A percentile compares a stretch with the other conserved stretches of the same genome.
Conservation (phyloP, 2,329 filamentous ascomycete species). For the Penicillium sp. region DNA sequence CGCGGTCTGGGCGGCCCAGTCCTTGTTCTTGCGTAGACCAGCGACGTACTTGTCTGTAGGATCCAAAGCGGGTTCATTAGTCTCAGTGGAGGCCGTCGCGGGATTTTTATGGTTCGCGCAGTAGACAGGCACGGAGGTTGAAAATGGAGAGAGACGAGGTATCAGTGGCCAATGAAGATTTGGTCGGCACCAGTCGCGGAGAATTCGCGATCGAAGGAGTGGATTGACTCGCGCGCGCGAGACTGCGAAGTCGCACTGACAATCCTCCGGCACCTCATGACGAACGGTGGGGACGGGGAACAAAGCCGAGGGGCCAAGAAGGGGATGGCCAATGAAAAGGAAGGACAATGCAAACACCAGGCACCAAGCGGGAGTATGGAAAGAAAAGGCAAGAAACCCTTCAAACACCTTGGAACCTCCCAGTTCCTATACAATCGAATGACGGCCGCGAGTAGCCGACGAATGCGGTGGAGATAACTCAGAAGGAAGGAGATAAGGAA, state of each 20-base stretch:
- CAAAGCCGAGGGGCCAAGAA: constrained; percentile 6
- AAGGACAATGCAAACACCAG: background rate
- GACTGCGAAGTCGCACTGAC: constrained; percentile 13
- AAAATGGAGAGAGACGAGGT: constrained; percentile 12
- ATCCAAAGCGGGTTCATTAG: constrained; percentile 11
- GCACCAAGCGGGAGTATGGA: constrained; percentile 1
- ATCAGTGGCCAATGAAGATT: background rate
- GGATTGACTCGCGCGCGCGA: constrained; percentile 10
- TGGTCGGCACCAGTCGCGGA: constrained; percentile 2
- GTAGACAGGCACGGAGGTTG: constrained; percentile 15
- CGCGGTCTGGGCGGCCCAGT: constrained; percentile 62
- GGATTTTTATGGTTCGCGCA: constrained; percentile 13
- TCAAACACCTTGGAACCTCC: background rate
- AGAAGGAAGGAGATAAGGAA: constrained; percentile 2
- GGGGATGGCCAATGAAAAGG: constrained; percentile 5
- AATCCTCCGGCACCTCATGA: constrained; percentile 22
- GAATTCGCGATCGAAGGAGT: constrained; percentile 4
- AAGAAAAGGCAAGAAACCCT: background rate
- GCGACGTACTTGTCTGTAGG: constrained; percentile 53
- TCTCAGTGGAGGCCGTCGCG: constrained; percentile 4
- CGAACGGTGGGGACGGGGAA: constrained; percentile 9
- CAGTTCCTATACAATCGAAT: background rate
- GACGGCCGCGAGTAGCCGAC: constrained; percentile 1
- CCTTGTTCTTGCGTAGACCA: constrained; percentile 62
- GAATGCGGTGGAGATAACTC: background rate